Evolutionary conservation across 495 filamentous ascomycete genomes (phyloP).

Genomic region (Xylaria scruposa): DNA sequence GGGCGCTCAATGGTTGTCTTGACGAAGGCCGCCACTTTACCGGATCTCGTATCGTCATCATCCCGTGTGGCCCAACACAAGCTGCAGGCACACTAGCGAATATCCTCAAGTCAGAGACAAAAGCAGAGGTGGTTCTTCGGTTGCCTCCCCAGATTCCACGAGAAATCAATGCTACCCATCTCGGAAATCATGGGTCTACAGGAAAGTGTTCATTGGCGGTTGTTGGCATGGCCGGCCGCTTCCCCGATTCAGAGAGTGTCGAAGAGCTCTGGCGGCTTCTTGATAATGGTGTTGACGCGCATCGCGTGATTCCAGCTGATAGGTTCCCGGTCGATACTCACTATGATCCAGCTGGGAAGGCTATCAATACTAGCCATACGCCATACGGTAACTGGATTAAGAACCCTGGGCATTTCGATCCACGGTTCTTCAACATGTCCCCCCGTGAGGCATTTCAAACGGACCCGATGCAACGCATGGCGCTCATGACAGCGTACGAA

Average conservation of each 20-base stretch:
- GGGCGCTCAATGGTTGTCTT: conserved; percentile 62
- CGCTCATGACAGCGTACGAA: conserved; percentile 84
- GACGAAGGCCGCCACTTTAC: conserved; percentile 46
- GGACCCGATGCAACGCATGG: conserved; percentile 88
- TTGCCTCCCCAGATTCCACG: conserved; percentile 41
- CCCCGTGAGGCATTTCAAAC: conserved; percentile 88
- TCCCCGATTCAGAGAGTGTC: conserved; percentile 70
- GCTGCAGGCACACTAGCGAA: conserved; percentile 52
- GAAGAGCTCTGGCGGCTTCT: conserved; percentile 77
- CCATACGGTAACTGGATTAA: conserved; percentile 91
- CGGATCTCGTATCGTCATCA: conserved; percentile 55
- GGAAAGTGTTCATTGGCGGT: conserved; percentile 66
- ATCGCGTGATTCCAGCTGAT: conserved; percentile 68
- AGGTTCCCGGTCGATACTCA: conserved; percentile 83
- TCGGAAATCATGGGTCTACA: conserved; percentile 52
- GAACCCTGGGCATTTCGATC: conserved; percentile 83
- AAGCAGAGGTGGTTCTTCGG: conserved; percentile 50
- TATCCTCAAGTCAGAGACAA: conserved; percentile 47
- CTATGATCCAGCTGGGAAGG: conserved; percentile 75
- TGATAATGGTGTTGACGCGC: conserved; percentile 67
- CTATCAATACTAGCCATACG: conserved; percentile 80
- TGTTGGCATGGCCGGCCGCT: conserved; percentile 77
- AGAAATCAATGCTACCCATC: conserved; percentile 39
- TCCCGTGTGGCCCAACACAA: conserved; percentile 60
- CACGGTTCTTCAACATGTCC: conserved; percentile 95